Percentiles rank a stretch among this genome's conserved stretches.
Evolutionary conservation across 345 rosid genomes (phyloP).

Genomic region (Anastatica hierochuntica): DNA sequence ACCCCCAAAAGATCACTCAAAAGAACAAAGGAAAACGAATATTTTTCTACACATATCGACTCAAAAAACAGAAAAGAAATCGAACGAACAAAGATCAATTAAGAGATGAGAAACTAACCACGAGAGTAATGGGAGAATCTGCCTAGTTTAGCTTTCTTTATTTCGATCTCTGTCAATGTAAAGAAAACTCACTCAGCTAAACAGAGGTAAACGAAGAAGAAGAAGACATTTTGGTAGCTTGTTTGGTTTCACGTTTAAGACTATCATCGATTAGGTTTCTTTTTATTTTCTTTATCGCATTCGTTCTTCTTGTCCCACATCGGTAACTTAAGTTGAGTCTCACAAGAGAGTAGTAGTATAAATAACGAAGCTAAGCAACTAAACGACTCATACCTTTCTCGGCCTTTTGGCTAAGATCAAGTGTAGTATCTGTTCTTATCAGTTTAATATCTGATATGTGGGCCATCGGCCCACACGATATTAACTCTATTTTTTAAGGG

Average conservation of each 20-base stretch:
- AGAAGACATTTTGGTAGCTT: neutral
- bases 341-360: neutral
- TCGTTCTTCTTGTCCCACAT: constrained; percentile 11
- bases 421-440: constrained; percentile 63
- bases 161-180: neutral
- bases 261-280: neutral
- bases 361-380: neutral
- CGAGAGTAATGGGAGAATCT: neutral
- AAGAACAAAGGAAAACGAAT: neutral
- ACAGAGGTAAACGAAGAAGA: neutral
- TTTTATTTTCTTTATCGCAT: neutral
- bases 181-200: neutral
- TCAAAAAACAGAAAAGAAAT: neutral
- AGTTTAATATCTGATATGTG: constrained; percentile 55
- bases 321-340: neutral
- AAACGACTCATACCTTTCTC: constrained; percentile 40
- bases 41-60: neutral
- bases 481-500: constrained; percentile 21
- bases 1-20: no score
- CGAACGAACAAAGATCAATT: neutral
- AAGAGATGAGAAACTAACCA: neutral
- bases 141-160: neutral
- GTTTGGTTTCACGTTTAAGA: constrained; percentile 11
- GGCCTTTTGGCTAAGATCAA: constrained; percentile 72
- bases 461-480: constrained; percentile 22